Percentiles rank a stretch among this genome's conserved stretches.
These are phyloP conservation scores for Dendryphion nanum DNA, from an alignment of 2,329 filamentous ascomycete species.

Conservation along the genomic window DNA sequence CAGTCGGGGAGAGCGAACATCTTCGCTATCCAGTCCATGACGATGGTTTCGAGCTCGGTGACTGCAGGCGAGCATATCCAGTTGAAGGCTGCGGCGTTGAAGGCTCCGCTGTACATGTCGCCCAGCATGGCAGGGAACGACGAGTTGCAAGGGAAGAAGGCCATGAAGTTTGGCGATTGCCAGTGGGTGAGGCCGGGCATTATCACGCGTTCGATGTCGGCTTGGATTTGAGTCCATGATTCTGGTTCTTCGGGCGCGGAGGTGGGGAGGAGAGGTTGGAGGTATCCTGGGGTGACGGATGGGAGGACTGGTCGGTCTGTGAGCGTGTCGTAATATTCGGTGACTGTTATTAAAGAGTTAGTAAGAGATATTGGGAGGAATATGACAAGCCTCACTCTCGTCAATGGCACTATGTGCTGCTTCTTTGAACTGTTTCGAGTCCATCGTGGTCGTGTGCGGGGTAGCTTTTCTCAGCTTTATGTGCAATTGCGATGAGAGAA, in stretches of 20 bases:
- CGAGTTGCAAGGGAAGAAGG: constrained; percentile 83
- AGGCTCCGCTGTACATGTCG: constrained; percentile 86
- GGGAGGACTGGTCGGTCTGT: constrained; percentile 70
- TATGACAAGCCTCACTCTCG: constrained; percentile 60
- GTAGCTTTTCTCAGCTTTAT: too few relatives aligned
- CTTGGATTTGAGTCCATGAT: constrained; percentile 75
- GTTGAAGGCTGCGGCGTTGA: constrained; percentile 91
- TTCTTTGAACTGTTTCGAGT: constrained; percentile 72
- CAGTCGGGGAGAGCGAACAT: constrained; percentile 70
- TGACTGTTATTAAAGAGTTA: constrained; percentile 49
- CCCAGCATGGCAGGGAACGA: constrained; percentile 85
- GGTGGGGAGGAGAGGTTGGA: constrained; percentile 72
- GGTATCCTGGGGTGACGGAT: constrained; percentile 78
- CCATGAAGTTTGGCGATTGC: constrained; percentile 90
- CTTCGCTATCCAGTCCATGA: constrained; percentile 87
- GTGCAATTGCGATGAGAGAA: too few relatives aligned
- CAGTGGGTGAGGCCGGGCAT: constrained; percentile 92
- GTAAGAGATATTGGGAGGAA: background rate
- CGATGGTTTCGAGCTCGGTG: constrained; percentile 89
- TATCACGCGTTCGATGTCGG: constrained; percentile 82
- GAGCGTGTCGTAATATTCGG: constrained; percentile 78
- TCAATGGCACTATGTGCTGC: constrained; percentile 78
- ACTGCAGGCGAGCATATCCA: constrained; percentile 93
- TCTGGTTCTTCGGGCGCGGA: constrained; percentile 65
- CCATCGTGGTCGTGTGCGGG: constrained; percentile 62